A percentile compares a stretch with the other conserved stretches of the same genome.
Conservation (phyloP, 1,284 basidiomycete genomes). For the Bjerkandera adusta region DNA sequence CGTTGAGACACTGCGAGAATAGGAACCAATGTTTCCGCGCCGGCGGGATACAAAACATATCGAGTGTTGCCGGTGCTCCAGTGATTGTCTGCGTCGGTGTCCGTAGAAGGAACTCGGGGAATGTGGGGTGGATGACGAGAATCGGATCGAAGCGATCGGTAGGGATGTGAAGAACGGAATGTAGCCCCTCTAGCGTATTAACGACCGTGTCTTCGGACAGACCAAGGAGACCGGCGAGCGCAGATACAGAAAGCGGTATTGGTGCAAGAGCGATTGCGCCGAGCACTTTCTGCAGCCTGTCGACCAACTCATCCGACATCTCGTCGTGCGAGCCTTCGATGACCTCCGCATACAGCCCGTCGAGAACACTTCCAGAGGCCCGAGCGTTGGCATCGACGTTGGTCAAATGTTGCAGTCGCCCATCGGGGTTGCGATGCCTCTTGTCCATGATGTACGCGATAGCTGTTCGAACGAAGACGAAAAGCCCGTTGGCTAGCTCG, state of each 20-base stretch:
- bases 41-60: too few relatives aligned
- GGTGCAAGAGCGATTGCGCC: not conserved
- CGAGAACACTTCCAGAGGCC: not conserved
- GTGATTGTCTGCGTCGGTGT: too few relatives aligned
- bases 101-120: too few relatives aligned
- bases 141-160: too few relatives aligned
- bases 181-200: not conserved
- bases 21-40: too few relatives aligned
- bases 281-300: not conserved
- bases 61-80: too few relatives aligned
- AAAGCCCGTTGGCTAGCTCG: slow-evolving; percentile 18
- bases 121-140: too few relatives aligned
- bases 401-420: not conserved
- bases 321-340: not conserved
- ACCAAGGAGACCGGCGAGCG: not conserved
- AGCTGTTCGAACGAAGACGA: slow-evolving; percentile 25
- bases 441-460: slow-evolving; percentile 18
- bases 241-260: not conserved
- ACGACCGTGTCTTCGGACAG: not conserved
- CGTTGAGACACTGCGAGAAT: too few relatives aligned
- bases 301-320: not conserved
- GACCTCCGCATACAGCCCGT: not conserved
- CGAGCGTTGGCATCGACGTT: too few relatives aligned
- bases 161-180: not conserved
- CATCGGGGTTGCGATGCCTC: not conserved